Base-by-base conservation (phyloP, 2,329 filamentous ascomycete species). In the Fusarium subglutinans region DNA sequence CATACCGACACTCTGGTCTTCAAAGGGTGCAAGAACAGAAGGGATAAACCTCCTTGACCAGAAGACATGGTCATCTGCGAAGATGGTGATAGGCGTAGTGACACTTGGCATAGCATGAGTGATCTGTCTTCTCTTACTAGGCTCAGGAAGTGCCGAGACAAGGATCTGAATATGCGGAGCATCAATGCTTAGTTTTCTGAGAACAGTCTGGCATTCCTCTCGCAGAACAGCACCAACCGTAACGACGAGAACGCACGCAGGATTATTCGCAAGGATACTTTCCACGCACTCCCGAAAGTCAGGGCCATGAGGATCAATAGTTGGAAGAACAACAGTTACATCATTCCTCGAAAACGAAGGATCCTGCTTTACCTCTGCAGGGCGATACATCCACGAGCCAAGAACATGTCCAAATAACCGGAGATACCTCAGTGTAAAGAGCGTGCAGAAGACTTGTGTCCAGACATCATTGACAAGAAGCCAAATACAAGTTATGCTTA, bases 51-150 rank as follows among this genome's bases (percentile, higher is more conserved):
- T 68, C 0, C 69, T 38, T 3, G 82, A 81, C 87, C 87, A 90
- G 74, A 87, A 84, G 22, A 88, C 87, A 70, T 88, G 86, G 76
- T 90, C 88, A 68, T 90, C 88, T 20, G 84, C 81, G 5, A 87
- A 78, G 12, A 88, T 79, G 0, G 84, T 84, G 58, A 90, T 82
- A 2, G 74, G 12, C 0, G 87, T 87, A 1, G 71, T 53, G 41
- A 86, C 80, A 0, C 74, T 47, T 1, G 76, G 67, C 14, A 89
- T 76, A 1, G 83, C 87, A 5, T 78, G 75, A 4, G 80, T 80
- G 7, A 89, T 77, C 69, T 90, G 88, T 4, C 70, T 53, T 2
- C 89, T 86, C 79, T 89, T 89, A 78, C 84, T 87, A 5, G 85
- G 81, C 3, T 80, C 69, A 1, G 68, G 33, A 2, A 81, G 78